Evolutionary conservation across 306 rosid genomes (phyloP).

Genomic region (barrel medic (Medicago truncatula)): DNA sequence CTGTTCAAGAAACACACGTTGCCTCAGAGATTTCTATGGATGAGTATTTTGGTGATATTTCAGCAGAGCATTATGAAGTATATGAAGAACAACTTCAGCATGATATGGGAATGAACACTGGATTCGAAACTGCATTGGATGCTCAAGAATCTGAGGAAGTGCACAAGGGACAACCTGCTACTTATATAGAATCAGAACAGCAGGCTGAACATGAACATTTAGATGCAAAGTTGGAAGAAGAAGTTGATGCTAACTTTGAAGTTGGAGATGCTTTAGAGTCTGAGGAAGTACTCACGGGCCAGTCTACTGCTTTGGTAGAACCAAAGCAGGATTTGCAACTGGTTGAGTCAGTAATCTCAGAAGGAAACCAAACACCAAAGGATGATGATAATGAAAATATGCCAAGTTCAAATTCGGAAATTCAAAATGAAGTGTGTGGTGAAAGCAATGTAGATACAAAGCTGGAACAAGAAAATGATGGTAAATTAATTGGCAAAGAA

Average conservation of each 20-base stretch:
- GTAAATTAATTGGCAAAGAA: slow-evolving; percentile 9
- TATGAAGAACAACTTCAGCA: slow-evolving; percentile 39
- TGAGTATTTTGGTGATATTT: slow-evolving; percentile 25
- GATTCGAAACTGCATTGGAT: slow-evolving; percentile 32
- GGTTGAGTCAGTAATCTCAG: slow-evolving; percentile 18
- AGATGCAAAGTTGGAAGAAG: slow-evolving; percentile 13
- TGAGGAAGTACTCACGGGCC: slow-evolving; percentile 16
- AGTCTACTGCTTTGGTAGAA: not conserved
- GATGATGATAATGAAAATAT: slow-evolving; percentile 23
- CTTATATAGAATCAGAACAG: slow-evolving; percentile 18
- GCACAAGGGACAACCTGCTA: not conserved
- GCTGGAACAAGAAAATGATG: slow-evolving; percentile 17
- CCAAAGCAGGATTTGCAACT: slow-evolving; percentile 29
- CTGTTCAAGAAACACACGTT: slow-evolving; percentile 24
- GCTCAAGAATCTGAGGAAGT: slow-evolving; percentile 38
- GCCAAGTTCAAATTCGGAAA: slow-evolving; percentile 26
- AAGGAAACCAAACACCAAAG: slow-evolving; percentile 15
- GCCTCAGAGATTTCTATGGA: slow-evolving; percentile 14
- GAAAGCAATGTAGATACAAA: slow-evolving; percentile 16
- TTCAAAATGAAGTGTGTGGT: slow-evolving; percentile 5
- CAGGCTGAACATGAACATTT: slow-evolving; percentile 22
- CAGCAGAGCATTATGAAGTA: slow-evolving; percentile 28
- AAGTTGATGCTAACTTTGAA: not conserved
- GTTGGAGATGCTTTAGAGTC: slow-evolving; percentile 17
- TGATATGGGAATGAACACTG: slow-evolving; percentile 30